Base-by-base conservation (phyloP, 2,329 filamentous ascomycete genomes). In the Simplicillium sp. region DNA sequence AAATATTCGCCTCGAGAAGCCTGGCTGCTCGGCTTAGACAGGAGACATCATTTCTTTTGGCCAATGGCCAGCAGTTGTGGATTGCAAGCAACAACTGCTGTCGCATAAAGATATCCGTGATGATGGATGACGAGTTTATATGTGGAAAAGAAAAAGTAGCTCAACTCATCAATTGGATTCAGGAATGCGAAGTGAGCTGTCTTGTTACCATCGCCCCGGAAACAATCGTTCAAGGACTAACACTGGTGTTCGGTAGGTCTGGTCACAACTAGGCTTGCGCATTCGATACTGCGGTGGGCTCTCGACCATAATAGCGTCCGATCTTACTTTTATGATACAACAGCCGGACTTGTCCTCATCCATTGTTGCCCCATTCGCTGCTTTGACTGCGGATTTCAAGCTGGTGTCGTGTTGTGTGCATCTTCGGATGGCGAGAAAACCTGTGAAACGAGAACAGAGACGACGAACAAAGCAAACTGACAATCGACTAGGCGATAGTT, bases 331-430 rank as follows among this genome's bases (percentile, higher is more conserved):
- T 33, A 60, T 55, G 1, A 51, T 67, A 7, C 56, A 65, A 37
- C 63, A 67, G 39, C 53, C 58, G 3, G 53, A 58, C 32, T 37
- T 62, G 14, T 49, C 50, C 0, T 64, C 62, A 3, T 46, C 53
- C 13, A 39, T 62, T 17, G 20, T 52, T 6, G 47, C 56, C 6
- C 62, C 62, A 1, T 34, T 37, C 1, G 48, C 44, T 2, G 53
- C 58, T 1, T 34, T 38, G 3, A 51, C 46, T 6, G 52, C 54
- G 1, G 48, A 49, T 2, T 55, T 66, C 33, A 48, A 45, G 32
- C 48, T 48, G 18, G 47, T 56, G 14, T 43, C 44, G n/a, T 50
- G 58, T 33, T 44, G 45, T 3, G 39, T 64, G 25, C 41, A 54
- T 31, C 34, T 60, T 12, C 41, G 42, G 3, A 39, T 44, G 3